A percentile compares a stretch with the other conserved stretches of the same genome.
Evolutionary conservation across 371 early-diverging fungal genomes (phyloP).

Genomic region (Zopfochytrium polystomum): DNA sequence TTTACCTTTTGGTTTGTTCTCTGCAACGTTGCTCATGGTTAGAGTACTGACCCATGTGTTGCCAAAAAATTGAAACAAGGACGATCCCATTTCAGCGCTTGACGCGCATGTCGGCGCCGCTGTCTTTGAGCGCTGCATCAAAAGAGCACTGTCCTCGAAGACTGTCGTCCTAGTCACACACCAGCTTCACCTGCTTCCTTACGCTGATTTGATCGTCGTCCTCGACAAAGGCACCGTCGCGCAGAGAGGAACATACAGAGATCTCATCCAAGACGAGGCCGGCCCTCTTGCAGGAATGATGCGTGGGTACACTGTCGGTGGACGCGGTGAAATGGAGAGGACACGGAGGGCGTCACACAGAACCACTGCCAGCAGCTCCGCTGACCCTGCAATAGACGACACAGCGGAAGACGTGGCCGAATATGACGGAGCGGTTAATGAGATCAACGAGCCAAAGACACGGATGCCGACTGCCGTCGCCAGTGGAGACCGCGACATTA

Average conservation of each 20-base stretch:
- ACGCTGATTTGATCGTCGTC: constrained; percentile 36
- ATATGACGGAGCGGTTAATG: background rate
- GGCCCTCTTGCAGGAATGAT: constrained; percentile 26
- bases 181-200: constrained; percentile 52
- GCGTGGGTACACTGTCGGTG: constrained; percentile 7
- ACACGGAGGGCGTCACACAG: background rate
- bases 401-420: background rate
- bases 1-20: too few species aligned
- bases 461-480: background rate
- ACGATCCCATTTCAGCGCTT: too few species aligned
- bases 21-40: too few species aligned
- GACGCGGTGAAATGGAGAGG: background rate
- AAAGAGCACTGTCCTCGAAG: constrained; percentile 55
- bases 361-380: background rate
- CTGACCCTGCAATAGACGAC: background rate
- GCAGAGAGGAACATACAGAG: constrained; percentile 35
- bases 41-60: too few species aligned
- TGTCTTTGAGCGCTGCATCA: too few species aligned
- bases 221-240: too few species aligned
- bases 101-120: too few species aligned
- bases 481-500: constrained; percentile 5
- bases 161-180: constrained; percentile 89
- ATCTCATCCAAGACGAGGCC: constrained; percentile 28
- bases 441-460: background rate
- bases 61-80: too few species aligned